Percentiles rank a stretch among this genome's conserved stretches.
These are phyloP conservation scores for Nicotiana noctiflora DNA, from an alignment of 257 asterid genomes.

Conservation along the genomic window DNA sequence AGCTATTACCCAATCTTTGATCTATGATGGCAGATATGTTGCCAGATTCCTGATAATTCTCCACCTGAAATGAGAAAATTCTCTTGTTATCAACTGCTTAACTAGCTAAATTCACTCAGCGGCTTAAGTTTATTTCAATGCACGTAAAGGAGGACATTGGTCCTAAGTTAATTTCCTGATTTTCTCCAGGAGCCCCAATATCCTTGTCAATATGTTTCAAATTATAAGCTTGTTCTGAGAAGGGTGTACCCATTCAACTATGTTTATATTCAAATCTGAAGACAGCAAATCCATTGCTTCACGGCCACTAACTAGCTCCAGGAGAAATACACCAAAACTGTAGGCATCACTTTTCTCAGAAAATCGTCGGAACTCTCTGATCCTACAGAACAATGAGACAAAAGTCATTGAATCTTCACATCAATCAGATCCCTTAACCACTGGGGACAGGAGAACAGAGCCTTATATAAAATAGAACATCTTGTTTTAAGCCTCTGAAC, in stretches of 20 bases:
- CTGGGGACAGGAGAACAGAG: conserved; percentile 8
- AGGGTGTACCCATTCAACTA: conserved; percentile 66
- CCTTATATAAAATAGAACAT: conserved; percentile 1
- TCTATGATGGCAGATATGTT: conserved; percentile 51
- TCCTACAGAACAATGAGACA: conserved; percentile 40
- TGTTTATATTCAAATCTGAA: conserved; percentile 46
- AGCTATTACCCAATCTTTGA: conserved; percentile 67
- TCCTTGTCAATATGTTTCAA: background rate
- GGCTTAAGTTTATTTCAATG: background rate
- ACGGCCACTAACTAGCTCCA: conserved; percentile 80
- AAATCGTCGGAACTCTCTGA: conserved; percentile 72
- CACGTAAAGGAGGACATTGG: background rate
- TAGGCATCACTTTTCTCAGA: conserved; percentile 87
- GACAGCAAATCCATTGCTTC: conserved; percentile 54
- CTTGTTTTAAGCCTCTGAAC: background rate
- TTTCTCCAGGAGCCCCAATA: background rate
- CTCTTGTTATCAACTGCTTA: background rate
- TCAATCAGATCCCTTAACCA: background rate
- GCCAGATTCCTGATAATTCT: conserved; percentile 58
- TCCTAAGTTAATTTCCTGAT: background rate
- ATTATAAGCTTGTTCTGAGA: background rate
- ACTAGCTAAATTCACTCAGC: background rate
- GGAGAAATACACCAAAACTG: conserved; percentile 82
- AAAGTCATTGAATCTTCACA: conserved; percentile 4
- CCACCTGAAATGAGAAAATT: conserved; percentile 38